Evolutionary conservation across 106 monocot genomes (phyloP).

Genomic region (Dendrobium officinale): DNA sequence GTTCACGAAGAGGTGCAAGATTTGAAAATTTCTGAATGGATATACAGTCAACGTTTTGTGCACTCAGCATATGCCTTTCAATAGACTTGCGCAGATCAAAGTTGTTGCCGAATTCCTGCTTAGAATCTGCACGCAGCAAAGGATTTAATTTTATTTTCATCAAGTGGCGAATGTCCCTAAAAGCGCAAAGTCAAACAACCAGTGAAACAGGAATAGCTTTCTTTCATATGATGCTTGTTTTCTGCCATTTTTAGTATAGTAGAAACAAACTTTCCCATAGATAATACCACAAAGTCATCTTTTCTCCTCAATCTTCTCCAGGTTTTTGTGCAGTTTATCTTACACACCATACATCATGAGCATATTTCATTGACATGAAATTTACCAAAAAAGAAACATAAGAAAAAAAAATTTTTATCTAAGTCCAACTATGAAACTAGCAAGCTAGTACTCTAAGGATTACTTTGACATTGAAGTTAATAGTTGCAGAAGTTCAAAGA

Average conservation of each 20-base stretch:
- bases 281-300: too few relatives aligned
- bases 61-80: constrained; percentile 49
- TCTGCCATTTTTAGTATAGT: neutral
- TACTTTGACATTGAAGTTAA: neutral
- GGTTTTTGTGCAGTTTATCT: too few relatives aligned
- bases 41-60: constrained; percentile 52
- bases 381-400: neutral
- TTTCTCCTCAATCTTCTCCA: too few relatives aligned
- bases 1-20: constrained; percentile 45
- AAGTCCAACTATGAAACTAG: neutral
- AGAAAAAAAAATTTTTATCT: neutral
- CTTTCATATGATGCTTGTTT: neutral
- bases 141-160: neutral
- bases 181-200: neutral
- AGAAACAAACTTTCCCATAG: too few relatives aligned
- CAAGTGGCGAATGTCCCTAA: neutral
- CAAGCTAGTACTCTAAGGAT: neutral
- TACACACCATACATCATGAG: too few relatives aligned
- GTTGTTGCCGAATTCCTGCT: constrained; percentile 68
- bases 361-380: too few relatives aligned
- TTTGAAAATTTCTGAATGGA: constrained; percentile 41
- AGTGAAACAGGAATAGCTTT: neutral
- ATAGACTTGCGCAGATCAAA: constrained; percentile 88
- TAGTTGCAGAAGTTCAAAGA: neutral
- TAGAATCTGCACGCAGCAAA: constrained; percentile 42